Percentiles rank a stretch among this genome's conserved stretches.
phyloP scores from a whole-genome alignment of 345 rosid genomes.

The Brassica cretica region DNA sequence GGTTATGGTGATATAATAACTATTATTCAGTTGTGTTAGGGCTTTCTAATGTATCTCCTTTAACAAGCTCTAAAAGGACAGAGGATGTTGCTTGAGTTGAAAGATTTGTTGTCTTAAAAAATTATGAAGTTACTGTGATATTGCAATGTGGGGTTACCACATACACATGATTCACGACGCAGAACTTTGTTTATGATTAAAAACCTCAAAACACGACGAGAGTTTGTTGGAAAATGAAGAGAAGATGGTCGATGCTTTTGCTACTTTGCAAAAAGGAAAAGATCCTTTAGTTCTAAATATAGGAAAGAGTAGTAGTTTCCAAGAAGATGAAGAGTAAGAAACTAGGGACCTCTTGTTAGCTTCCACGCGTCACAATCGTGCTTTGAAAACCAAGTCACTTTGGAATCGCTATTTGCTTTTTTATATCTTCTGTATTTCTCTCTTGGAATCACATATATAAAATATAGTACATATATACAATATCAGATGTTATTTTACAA shows the following conservation, averaged over 20 bases:
- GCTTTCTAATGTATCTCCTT: constrained; percentile 10
- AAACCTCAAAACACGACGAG: background rate
- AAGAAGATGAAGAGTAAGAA: background rate
- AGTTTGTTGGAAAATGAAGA: background rate
- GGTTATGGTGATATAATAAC: constrained; percentile 4
- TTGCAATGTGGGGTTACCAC: background rate
- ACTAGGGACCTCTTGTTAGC: background rate
- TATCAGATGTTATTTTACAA: too few relatives aligned
- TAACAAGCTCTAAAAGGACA: background rate
- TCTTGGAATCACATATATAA: too few relatives aligned
- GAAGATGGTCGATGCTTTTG: background rate
- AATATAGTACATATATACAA: too few relatives aligned
- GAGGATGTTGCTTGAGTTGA: background rate
- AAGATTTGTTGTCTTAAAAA: background rate
- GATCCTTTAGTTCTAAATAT: constrained; percentile 19
- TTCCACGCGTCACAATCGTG: constrained; percentile 14
- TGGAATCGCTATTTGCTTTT: constrained; percentile 2
- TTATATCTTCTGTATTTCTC: too few relatives aligned
- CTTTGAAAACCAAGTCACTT: constrained; percentile 10
- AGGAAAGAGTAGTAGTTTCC: constrained; percentile 18
- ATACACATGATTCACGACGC: background rate
- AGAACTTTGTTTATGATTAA: too few relatives aligned
- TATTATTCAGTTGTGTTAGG: constrained; percentile 12
- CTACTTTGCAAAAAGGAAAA: background rate
- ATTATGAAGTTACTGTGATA: background rate